These are phyloP conservation scores for Tetrahymena thermophila DNA, from an alignment of 73 alveolate genomes.

Conservation along the genomic window DNA sequence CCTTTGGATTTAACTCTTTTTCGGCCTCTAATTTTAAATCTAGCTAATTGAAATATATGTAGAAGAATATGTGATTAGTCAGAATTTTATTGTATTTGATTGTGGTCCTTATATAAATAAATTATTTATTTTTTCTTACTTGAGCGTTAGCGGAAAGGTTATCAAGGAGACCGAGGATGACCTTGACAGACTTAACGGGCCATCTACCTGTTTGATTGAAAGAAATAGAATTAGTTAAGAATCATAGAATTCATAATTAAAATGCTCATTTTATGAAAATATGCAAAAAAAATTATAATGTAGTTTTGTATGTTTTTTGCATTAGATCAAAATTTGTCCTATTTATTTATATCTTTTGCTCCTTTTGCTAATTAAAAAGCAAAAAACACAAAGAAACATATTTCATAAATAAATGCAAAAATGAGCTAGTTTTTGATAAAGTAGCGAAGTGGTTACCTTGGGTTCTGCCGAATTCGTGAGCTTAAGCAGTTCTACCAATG, in stretches of 20 bases:
- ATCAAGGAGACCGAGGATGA: constrained; percentile 68
- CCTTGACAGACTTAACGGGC: constrained; percentile 90
- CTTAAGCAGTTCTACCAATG: constrained; percentile 91
- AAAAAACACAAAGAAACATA: background rate
- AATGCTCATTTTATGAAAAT: background rate
- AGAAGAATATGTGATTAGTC: background rate
- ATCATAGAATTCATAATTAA: background rate
- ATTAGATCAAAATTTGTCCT: background rate
- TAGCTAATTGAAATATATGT: background rate
- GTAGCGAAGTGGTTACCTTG: constrained; percentile 28
- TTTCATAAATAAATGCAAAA: background rate
- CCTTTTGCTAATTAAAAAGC: background rate
- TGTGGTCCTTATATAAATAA: background rate
- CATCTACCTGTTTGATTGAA: constrained; percentile 64
- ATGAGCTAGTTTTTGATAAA: background rate
- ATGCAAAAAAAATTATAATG: background rate
- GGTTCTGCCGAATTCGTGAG: constrained; percentile 68
- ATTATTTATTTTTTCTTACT: constrained; percentile 5
- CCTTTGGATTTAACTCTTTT: background rate
- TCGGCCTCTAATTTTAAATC: background rate
- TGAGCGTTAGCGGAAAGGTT: constrained; percentile 89
- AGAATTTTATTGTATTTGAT: background rate
- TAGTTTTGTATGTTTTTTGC: background rate
- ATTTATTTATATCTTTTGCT: background rate
- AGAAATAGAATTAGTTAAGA: background rate